Evolutionary conservation across 257 asterid genomes (phyloP), one percentile per base, ranked within the genome.

Genomic region (Thymus quinquecostatus): DNA sequence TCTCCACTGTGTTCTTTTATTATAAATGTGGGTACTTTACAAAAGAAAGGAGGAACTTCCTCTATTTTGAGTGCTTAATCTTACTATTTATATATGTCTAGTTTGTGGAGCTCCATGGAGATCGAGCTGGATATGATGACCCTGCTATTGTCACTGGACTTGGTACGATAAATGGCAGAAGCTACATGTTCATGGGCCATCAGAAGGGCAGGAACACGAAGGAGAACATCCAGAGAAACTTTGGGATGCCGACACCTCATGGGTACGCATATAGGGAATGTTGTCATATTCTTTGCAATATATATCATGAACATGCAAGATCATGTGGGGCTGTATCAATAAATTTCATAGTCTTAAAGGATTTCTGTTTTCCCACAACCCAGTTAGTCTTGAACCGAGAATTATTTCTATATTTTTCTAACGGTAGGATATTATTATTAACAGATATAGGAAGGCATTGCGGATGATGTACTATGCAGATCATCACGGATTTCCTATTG

Each of bases 191-290:
- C 83, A 88, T 92, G 74, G 98, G 98, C 77, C 97, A 92, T 51
- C 98, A 92, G 59, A 92, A 92, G 79, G 98, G 98, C 43, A 82
- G 98, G 71, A 88, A 92, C 72, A 85, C 97, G 32, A 92, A 92
- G 79, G 98, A 92, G 85, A 92, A 90, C 78, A 90, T 92, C 36
- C 75, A 80, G 68, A 86, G 98, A 33, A 92, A 92, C 88, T 92
- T 92, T 77, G 98, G 97, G 82, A 92, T 92, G 98, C 98, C 98
- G 48, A 92, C 98, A 64, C 98, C 98, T 61, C 98, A 92, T 75
- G 98, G 98, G 98, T 92, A 85, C 78, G 84, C 32, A 66, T 62
- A 74, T 81, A 47, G 44, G 47, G 55, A 47, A 2, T 44, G 28
- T 45, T 3, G 10, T 72, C 21, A 21, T 69, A 14, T 47, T 68